Evolutionary conservation across 768 basidiomycete genomes (phyloP), one percentile per base, ranked within the genome.

Genomic region (Cyclocybe cylindracea): DNA sequence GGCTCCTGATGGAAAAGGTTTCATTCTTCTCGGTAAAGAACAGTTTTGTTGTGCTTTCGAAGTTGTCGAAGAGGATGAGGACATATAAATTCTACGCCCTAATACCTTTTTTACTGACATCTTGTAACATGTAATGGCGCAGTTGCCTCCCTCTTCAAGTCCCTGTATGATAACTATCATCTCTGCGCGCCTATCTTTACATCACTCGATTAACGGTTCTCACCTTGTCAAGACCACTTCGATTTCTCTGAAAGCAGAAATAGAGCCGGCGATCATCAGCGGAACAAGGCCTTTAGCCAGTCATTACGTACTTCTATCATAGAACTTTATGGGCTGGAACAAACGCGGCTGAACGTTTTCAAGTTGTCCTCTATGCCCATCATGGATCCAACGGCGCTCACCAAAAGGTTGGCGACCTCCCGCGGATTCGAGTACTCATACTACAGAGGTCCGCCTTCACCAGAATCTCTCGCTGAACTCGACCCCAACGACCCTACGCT

Each of bases 31-130:
- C 50, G 91, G 90, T 60, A 87, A 80, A 61, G 84, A 88, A 33
- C 80, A 79, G 38, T 96, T 94, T 63, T 95, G 93, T 63, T 91
- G 90, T 63, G 89, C 87, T 5, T 92, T 91, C 53, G 89, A 91
- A 65, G 89, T 90, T 4, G 35, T 39, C 5, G 77, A 82, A 60
- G 83, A 78, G 11, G 74, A 70, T 35, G 58, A 51, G 55, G 41
- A 45, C 34, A 18, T 35, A 39, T 31, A 6, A 29, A 24, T 46
- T 24, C 36, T 36, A 24, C 7, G 33, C 43, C 16, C 7, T 46
- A 5, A 19, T 2, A 1, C 16, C 16, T 19, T 44, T 44, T 10
- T 5, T 10, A 36, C 16, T 10, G 2, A 32, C 39, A 11, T 19
- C 34, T 7, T 33, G 24, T 24, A 24, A 24, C 24, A 24, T 24